These are phyloP conservation scores for Pholiota conissans DNA, from an alignment of 768 basidiomycete species.

Conservation along the genomic window DNA sequence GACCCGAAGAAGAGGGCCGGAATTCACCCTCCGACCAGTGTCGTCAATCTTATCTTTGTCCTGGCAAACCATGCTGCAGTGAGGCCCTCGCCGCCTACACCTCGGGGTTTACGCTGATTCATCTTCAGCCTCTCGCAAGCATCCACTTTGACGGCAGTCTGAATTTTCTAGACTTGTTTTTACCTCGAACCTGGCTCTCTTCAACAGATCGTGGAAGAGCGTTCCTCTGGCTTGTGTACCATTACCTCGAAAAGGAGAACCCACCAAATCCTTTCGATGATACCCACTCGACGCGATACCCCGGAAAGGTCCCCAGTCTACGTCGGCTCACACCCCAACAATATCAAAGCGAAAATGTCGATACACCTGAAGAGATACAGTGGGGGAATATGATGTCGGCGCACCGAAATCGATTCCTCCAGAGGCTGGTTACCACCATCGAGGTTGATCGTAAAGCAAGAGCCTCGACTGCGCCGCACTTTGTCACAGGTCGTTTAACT, in stretches of 20 bases:
- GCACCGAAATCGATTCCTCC: conserved; percentile 69
- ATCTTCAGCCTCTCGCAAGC: conserved; percentile 52
- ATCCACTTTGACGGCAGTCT: conserved; percentile 74
- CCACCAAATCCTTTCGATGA: conserved; percentile 77
- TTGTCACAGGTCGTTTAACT: conserved; percentile 41
- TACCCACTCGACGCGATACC: conserved; percentile 53
- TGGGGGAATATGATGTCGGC: conserved; percentile 78
- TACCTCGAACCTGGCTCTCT: conserved; percentile 65
- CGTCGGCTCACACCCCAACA: conserved; percentile 56
- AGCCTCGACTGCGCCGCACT: conserved; percentile 32
- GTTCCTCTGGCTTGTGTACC: conserved; percentile 82
- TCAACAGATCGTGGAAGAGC: conserved; percentile 74
- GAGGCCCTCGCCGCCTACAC: conserved; percentile 24
- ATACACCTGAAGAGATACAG: conserved; percentile 72
- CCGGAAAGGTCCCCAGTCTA: conserved; percentile 65
- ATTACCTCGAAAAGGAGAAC: conserved; percentile 72
- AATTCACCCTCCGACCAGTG: conserved; percentile 75
- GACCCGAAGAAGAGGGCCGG: conserved; percentile 47
- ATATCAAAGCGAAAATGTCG: conserved; percentile 68
- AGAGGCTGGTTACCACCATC: conserved; percentile 57
- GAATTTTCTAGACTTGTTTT: conserved; percentile 84
- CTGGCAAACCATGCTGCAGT: conserved; percentile 79
- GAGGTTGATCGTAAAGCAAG: neutral
- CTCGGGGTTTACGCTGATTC: conserved; percentile 8
- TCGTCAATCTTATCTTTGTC: conserved; percentile 85